Evolutionary conservation across 2,329 filamentous ascomycete species (phyloP), one percentile per base, ranked within the genome.

Genomic region (Talaromyces pinophilus): DNA sequence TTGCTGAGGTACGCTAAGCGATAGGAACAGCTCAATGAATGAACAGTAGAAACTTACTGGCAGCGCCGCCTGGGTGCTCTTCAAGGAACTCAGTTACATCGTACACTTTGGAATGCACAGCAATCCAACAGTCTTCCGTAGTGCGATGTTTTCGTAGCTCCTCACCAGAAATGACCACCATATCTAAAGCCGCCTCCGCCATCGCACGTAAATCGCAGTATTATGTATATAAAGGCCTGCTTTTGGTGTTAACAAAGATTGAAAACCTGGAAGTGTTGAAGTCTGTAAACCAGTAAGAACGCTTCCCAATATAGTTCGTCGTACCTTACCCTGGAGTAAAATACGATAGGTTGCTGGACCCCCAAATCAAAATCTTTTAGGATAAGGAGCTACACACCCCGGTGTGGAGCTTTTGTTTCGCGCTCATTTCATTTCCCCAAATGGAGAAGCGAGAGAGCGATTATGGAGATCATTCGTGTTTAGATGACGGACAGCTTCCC

Each of bases 1-100:
- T 48, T 25, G 13, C 22, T 6, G 6, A 17, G 11, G 22, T 17
- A 3, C 13, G 11, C 22, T 5, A 28, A 50, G 1, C 10, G 13
- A 50, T 28, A 5, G 13, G 11, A 17, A 19, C 17, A 8, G 22
- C 38, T 13, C n/a, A 13, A 19, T 28, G 5, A 28, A 17, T 2
- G 8, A 5, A 5, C 2, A 15, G 8, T 15, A 1, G 22, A 4
- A 11, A 55, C 62, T 57, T 38, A 64, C 62, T 50, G 1, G 42
- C 59, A n/a, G 63, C 33, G 0, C 95, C 95, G 71, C 95, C 95
- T 28, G 95, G 95, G 77, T 99, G 95, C 70, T 93, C 89, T 62
- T 93, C 88, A 68, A 97, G 80, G 75, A 99, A 99, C 65, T 92
- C 88, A 66, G 95, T 97, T 69, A 99, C 86, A 83, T 99, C 93